Conservation (phyloP, 306 rosid species). For the Comarum palustre region DNA sequence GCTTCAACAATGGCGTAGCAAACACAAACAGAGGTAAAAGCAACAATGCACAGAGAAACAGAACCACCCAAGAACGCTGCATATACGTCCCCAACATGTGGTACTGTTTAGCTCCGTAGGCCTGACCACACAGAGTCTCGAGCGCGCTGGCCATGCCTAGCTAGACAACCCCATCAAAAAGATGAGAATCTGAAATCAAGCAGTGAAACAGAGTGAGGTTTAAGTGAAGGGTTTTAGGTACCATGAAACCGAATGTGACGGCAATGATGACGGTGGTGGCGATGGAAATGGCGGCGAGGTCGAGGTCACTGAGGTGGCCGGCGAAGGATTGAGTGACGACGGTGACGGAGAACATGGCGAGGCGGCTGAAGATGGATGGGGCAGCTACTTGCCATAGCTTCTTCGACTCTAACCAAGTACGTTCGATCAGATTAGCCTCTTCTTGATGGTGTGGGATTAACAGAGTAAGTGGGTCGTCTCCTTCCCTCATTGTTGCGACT, state of each 20-base stretch:
- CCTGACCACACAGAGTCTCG: slow-evolving; percentile 74
- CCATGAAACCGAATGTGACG: slow-evolving; percentile 64
- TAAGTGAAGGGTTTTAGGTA: slow-evolving; percentile 6
- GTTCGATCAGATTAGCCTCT: slow-evolving; percentile 20
- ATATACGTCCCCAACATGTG: slow-evolving; percentile 54
- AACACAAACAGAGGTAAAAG: slow-evolving; percentile 54
- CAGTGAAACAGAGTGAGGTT: background rate
- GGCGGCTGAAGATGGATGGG: slow-evolving; percentile 72
- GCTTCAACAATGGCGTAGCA: slow-evolving; percentile 55
- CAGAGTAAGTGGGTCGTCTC: slow-evolving; percentile 27
- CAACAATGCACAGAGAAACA: slow-evolving; percentile 41
- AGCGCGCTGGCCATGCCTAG: slow-evolving; percentile 82
- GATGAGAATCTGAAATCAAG: background rate
- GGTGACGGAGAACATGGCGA: slow-evolving; percentile 70
- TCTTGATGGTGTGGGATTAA: slow-evolving; percentile 16
- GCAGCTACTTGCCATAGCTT: slow-evolving; percentile 61
- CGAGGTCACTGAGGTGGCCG: slow-evolving; percentile 60
- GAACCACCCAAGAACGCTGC: slow-evolving; percentile 70
- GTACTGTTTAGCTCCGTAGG: slow-evolving; percentile 58
- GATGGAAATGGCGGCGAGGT: slow-evolving; percentile 66
- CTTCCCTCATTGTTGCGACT: background rate
- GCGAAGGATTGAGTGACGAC: slow-evolving; percentile 60
- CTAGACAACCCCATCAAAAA: slow-evolving; percentile 29
- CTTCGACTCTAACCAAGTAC: slow-evolving; percentile 45
- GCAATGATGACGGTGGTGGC: slow-evolving; percentile 60